Conservation (phyloP, 495 filamentous ascomycete species). For the Trypethelium eluteriae region DNA sequence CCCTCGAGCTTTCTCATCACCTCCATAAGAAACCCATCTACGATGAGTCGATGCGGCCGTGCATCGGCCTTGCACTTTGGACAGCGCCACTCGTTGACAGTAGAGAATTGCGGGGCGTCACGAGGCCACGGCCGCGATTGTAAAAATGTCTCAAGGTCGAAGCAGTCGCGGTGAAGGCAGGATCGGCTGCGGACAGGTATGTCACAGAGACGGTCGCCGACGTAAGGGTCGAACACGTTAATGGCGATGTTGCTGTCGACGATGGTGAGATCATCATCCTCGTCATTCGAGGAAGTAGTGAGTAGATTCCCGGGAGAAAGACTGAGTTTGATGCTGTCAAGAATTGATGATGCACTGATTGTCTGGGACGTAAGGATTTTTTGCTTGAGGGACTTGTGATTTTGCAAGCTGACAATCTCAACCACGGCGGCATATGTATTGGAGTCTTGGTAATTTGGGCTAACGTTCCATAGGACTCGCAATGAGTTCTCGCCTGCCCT, state of each 20-base stretch:
- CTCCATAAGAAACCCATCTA: slow-evolving; percentile 62
- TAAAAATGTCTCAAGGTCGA: slow-evolving; percentile 79
- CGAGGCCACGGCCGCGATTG: slow-evolving; percentile 52
- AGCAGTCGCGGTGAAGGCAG: slow-evolving; percentile 72
- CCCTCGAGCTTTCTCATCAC: slow-evolving; percentile 40
- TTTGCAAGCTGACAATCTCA: slow-evolving; percentile 37
- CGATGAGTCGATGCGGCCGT: slow-evolving; percentile 56
- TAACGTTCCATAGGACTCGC: slow-evolving; percentile 44
- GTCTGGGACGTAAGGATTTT: slow-evolving; percentile 32
- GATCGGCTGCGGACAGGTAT: slow-evolving; percentile 56
- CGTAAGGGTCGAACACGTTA: slow-evolving; percentile 70
- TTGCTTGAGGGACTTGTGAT: slow-evolving; percentile 44
- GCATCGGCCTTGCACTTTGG: slow-evolving; percentile 71
- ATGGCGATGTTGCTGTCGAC: slow-evolving; percentile 57
- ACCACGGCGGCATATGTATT: slow-evolving; percentile 51
- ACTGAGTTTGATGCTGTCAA: slow-evolving; percentile 45
- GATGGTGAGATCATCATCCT: slow-evolving; percentile 56
- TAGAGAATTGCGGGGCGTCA: slow-evolving; percentile 42
- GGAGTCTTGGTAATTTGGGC: slow-evolving; percentile 32
- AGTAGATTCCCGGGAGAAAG: slow-evolving; percentile 28
- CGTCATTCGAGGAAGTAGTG: slow-evolving; percentile 21
- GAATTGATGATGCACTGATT: slow-evolving; percentile 35
- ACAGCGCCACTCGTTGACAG: slow-evolving; percentile 72
- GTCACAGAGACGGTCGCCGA: slow-evolving; percentile 52
- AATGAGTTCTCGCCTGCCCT: slow-evolving; percentile 52